A percentile compares a stretch with the other conserved stretches of the same genome.
These are phyloP conservation scores for Moricandia moricandioides DNA, from an alignment of 345 rosid species.

Conservation along the genomic window DNA sequence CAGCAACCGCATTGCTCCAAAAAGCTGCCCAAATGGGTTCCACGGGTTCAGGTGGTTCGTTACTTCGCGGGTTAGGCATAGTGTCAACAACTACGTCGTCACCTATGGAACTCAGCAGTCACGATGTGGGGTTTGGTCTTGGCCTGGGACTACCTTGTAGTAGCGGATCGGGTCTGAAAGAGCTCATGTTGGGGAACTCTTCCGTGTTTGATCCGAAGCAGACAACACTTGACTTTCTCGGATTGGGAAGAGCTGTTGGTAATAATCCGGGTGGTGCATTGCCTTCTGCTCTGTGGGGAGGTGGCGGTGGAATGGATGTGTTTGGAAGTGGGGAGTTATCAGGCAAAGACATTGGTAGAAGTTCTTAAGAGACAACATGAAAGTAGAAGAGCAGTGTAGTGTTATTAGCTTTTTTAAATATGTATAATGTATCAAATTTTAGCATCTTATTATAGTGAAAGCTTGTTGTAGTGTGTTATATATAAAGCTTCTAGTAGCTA, in stretches of 20 bases:
- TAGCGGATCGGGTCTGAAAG: conserved; percentile 67
- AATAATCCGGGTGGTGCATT: conserved; percentile 43
- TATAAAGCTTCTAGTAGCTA: conserved; percentile 12
- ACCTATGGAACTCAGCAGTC: conserved; percentile 56
- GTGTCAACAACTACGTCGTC: conserved; percentile 58
- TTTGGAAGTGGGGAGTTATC: conserved; percentile 59
- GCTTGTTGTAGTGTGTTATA: conserved; percentile 6
- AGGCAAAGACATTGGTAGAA: conserved; percentile 63
- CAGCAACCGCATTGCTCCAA: conserved; percentile 92
- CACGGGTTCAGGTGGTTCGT: conserved; percentile 64
- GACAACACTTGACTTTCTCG: conserved; percentile 89
- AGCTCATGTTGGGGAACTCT: conserved; percentile 88
- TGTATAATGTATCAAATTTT: conserved; percentile 13
- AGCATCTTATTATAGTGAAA: conserved; percentile 11
- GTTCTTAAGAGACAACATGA: conserved; percentile 40
- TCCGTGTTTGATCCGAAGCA: conserved; percentile 78
- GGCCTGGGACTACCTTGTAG: conserved; percentile 78
- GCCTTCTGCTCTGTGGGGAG: conserved; percentile 67
- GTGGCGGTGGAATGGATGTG: conserved; percentile 58
- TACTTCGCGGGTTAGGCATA: conserved; percentile 82
- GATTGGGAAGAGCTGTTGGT: conserved; percentile 88
- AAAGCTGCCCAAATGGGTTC: conserved; percentile 98
- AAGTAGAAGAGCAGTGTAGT: conserved; percentile 20
- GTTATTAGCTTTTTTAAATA: conserved; percentile 3
- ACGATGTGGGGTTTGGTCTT: conserved; percentile 41